phyloP scores from a whole-genome alignment of 2,329 filamentous ascomycete species.

The Fusarium caatingaense region DNA sequence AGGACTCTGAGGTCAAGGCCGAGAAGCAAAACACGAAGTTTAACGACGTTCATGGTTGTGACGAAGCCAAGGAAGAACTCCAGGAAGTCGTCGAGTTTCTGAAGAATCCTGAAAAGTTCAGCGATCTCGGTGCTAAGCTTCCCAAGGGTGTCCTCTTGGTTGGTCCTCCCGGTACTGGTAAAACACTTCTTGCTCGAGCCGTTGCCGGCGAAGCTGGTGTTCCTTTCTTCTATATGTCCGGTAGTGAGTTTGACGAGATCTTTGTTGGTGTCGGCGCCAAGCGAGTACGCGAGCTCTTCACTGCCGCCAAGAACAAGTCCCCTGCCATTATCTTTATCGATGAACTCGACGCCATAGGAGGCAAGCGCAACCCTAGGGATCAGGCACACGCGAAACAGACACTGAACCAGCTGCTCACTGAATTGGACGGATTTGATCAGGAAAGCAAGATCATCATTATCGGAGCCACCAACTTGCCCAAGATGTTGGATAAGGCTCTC shows the following conservation, averaged over 20 bases:
- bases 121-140: constrained; percentile 92
- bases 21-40: constrained; percentile 94
- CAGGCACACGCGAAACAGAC: constrained; percentile 97
- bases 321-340: constrained; percentile 97
- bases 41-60: constrained; percentile 93
- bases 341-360: constrained; percentile 92
- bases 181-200: constrained; percentile 93
- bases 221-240: constrained; percentile 99
- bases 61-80: constrained; percentile 97
- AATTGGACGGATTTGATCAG: constrained; percentile 96
- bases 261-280: constrained; percentile 98
- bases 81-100: constrained; percentile 97
- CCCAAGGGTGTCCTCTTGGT: constrained; percentile 96
- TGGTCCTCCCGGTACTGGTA: constrained; percentile 96
- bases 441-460: constrained; percentile 95
- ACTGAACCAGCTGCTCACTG: constrained; percentile 94
- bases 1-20: constrained; percentile 87
- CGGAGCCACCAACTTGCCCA: constrained; percentile 94
- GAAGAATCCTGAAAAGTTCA: constrained; percentile 92
- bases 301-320: constrained; percentile 83
- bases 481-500: constrained; percentile 92
- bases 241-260: constrained; percentile 97
- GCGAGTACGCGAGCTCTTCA: constrained; percentile 93
- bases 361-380: constrained; percentile 91
- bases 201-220: constrained; percentile 97